Evolutionary conservation across 371 early-diverging fungal genomes (phyloP).

Genomic region (Mucor ambiguus): DNA sequence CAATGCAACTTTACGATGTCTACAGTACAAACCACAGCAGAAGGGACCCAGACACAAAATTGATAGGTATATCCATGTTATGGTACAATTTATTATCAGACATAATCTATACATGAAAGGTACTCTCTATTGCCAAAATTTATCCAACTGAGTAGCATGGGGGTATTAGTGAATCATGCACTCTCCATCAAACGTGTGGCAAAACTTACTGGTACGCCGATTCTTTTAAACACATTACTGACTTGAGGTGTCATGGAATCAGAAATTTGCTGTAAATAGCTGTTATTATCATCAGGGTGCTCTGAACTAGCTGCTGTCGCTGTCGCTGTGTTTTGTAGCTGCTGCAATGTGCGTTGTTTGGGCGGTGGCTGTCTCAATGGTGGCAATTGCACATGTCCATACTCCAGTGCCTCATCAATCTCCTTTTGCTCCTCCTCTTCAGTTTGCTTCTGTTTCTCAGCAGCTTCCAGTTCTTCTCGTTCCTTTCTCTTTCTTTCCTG

Average conservation of each 20-base stretch:
- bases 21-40: no score
- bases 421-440: not conserved
- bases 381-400: constrained; percentile 18
- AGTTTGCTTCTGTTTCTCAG: not conserved
- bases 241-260: constrained; percentile 13
- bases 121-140: constrained; percentile 18
- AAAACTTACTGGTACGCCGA: constrained; percentile 25
- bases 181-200: not conserved
- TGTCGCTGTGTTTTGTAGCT: not conserved
- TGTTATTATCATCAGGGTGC: constrained; percentile 1
- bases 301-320: not conserved
- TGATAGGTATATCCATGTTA: not conserved
- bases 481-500: not conserved
- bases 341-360: constrained; percentile 2
- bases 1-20: no score
- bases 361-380: constrained; percentile 6
- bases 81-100: not conserved
- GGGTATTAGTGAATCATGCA: not conserved
- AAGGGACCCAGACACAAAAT: not conserved
- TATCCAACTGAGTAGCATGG: constrained; percentile 10
- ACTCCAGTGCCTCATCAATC: constrained; percentile 16
- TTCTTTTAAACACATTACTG: constrained; percentile 20
- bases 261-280: constrained; percentile 18
- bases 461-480: not conserved
- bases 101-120: not conserved